A percentile compares a stretch with the other conserved stretches of the same genome.
phyloP scores from a whole-genome alignment of 2,329 filamentous ascomycete genomes.

The Monosporascus cannonballus region DNA sequence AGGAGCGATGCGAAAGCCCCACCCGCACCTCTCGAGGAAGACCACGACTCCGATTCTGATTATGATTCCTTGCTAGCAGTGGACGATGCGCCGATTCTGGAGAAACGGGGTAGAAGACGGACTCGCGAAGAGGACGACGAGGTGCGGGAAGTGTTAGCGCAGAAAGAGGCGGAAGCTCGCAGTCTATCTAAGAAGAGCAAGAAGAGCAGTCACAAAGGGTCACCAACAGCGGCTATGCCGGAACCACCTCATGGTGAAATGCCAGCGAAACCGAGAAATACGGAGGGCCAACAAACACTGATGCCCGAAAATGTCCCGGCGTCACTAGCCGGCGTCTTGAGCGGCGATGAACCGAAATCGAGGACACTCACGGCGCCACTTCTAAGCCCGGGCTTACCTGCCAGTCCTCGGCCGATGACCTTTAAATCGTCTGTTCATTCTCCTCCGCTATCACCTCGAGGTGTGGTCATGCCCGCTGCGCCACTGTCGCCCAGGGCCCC shows the following conservation, averaged over 20 bases:
- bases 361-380: conserved; percentile 36
- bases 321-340: conserved; percentile 49
- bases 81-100: conserved; percentile 51
- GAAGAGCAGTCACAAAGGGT: conserved; percentile 42
- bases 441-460: conserved; percentile 63
- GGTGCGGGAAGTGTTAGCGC: conserved; percentile 62
- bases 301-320: conserved; percentile 36
- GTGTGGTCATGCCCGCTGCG: conserved; percentile 38
- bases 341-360: conserved; percentile 25
- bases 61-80: conserved; percentile 74
- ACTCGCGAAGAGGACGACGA: conserved; percentile 85
- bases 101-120: conserved; percentile 68
- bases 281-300: conserved; percentile 23
- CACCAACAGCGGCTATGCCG: conserved; percentile 34
- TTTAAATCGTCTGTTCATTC: conserved; percentile 51
- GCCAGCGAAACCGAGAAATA: conserved; percentile 32
- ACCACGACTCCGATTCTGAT: conserved; percentile 65
- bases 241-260: conserved; percentile 24
- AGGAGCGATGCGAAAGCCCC: conserved; percentile 33
- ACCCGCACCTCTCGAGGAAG: conserved; percentile 41
- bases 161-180: conserved; percentile 62
- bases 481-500: conserved; percentile 68
- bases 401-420: conserved; percentile 51
- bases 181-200: conserved; percentile 71
- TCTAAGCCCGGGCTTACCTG: conserved; percentile 54